Evolutionary conservation across 192 early-diverging fungal species (phyloP).

Genomic region (Umbelopsis ramanniana): DNA sequence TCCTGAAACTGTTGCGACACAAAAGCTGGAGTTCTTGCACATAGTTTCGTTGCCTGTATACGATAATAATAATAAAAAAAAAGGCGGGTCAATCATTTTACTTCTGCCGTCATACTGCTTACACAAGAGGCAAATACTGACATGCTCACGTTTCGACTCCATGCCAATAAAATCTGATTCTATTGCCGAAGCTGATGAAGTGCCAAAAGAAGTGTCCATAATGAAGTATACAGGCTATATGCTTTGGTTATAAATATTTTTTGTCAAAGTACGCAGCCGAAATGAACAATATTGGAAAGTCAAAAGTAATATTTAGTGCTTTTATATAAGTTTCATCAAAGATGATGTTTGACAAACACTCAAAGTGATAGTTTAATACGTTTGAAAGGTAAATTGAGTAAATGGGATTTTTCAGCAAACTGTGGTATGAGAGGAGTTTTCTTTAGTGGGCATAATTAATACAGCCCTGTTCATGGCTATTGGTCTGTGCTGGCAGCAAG

Average conservation of each 20-base stretch:
- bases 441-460: slow-evolving; percentile 17
- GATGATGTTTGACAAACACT: not conserved
- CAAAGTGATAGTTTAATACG: not conserved
- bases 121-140: not conserved
- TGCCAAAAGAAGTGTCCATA: not conserved
- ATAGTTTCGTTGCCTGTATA: not conserved
- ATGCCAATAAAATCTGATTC: not conserved
- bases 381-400: not conserved
- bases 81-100: not conserved
- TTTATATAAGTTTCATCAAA: slow-evolving; percentile 1
- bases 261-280: too few species aligned
- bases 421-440: slow-evolving; percentile 1
- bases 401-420: not conserved
- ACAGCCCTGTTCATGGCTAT: not conserved
- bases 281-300: not conserved
- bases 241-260: too few species aligned
- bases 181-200: not conserved
- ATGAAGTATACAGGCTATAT: not conserved
- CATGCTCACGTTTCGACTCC: not conserved
- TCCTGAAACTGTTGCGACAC: not conserved
- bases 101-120: too few species aligned
- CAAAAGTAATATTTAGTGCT: not conserved
- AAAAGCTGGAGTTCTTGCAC: not conserved
- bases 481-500: slow-evolving; percentile 9
- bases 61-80: not conserved